These are phyloP conservation scores for Pholiota molesta DNA, from an alignment of 768 basidiomycete species.

Conservation along the genomic window DNA sequence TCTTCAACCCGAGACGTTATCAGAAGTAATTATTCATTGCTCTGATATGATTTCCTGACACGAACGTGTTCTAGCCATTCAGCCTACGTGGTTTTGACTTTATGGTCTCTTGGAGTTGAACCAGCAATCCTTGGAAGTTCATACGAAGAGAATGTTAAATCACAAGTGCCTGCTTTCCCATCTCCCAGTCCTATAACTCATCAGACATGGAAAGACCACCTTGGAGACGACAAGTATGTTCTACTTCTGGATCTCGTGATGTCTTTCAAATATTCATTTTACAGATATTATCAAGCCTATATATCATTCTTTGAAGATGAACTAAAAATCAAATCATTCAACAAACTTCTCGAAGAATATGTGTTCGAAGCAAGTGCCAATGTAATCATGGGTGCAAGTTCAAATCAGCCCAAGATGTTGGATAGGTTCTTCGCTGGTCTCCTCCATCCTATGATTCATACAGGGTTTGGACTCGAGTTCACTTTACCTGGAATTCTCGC, in stretches of 20 bases:
- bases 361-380: slow-evolving; percentile 60
- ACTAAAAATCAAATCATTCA: slow-evolving; percentile 45
- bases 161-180: slow-evolving; percentile 39
- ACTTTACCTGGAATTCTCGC: slow-evolving; percentile 56
- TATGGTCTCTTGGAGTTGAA: slow-evolving; percentile 63
- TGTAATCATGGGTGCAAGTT: slow-evolving; percentile 43
- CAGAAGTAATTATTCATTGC: slow-evolving; percentile 34
- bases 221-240: slow-evolving; percentile 58
- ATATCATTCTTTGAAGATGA: slow-evolving; percentile 53
- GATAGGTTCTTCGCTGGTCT: slow-evolving; percentile 57
- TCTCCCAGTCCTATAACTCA: slow-evolving; percentile 49
- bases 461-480: slow-evolving; percentile 67
- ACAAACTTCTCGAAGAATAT: slow-evolving; percentile 57
- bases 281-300: slow-evolving; percentile 63
- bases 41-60: not conserved
- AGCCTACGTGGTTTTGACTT: slow-evolving; percentile 58
- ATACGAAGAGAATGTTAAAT: slow-evolving; percentile 38
- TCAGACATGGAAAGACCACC: slow-evolving; percentile 54
- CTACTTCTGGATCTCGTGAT: too few relatives aligned
- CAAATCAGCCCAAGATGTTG: slow-evolving; percentile 56
- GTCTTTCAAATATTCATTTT: not conserved
- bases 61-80: slow-evolving; percentile 44
- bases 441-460: slow-evolving; percentile 67
- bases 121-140: slow-evolving; percentile 37
- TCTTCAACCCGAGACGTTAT: slow-evolving; percentile 46